Percentiles rank a stretch among this genome's conserved stretches.
Conservation (phyloP, 2,329 filamentous ascomycete species). For the Aureobasidium leucospermi region DNA sequence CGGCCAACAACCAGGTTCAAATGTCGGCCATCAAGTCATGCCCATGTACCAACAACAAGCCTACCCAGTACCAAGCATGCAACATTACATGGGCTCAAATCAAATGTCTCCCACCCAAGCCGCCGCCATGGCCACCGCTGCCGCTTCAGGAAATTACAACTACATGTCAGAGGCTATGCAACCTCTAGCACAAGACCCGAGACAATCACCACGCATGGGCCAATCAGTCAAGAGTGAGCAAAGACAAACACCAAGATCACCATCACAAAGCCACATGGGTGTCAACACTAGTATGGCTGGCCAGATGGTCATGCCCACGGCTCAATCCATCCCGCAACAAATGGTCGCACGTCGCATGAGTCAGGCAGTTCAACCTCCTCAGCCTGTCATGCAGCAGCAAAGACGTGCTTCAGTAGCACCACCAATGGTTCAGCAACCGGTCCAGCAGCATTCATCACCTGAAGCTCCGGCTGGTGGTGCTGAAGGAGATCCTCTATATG, state of each 20-base stretch:
- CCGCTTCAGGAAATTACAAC: conserved; percentile 65
- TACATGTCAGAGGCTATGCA: conserved; percentile 61
- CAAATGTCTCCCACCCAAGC: conserved; percentile 56
- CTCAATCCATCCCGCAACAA: conserved; percentile 52
- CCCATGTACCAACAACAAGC: conserved; percentile 72
- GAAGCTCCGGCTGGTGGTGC: conserved; percentile 61
- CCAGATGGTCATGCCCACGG: conserved; percentile 46
- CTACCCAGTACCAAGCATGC: conserved; percentile 59
- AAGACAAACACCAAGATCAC: conserved; percentile 65
- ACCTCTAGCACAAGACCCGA: conserved; percentile 48
- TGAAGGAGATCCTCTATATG: conserved; percentile 91
- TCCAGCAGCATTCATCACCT: conserved; percentile 70
- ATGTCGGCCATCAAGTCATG: conserved; percentile 51
- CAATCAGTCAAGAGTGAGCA: conserved; percentile 61
- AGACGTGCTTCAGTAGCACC: conserved; percentile 43
- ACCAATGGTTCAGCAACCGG: conserved; percentile 40
- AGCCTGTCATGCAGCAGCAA: conserved; percentile 65
- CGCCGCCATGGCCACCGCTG: conserved; percentile 79
- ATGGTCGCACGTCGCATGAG: conserved; percentile 40
- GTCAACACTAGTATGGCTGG: conserved; percentile 36
- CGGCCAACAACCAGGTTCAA: conserved; percentile 58
- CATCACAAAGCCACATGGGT: conserved; percentile 59
- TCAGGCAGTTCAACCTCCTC: conserved; percentile 51
- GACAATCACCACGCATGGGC: conserved; percentile 69
- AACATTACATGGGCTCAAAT: conserved; percentile 68